phyloP scores from a whole-genome alignment of 768 basidiomycete species.

The Collybia sordida region DNA sequence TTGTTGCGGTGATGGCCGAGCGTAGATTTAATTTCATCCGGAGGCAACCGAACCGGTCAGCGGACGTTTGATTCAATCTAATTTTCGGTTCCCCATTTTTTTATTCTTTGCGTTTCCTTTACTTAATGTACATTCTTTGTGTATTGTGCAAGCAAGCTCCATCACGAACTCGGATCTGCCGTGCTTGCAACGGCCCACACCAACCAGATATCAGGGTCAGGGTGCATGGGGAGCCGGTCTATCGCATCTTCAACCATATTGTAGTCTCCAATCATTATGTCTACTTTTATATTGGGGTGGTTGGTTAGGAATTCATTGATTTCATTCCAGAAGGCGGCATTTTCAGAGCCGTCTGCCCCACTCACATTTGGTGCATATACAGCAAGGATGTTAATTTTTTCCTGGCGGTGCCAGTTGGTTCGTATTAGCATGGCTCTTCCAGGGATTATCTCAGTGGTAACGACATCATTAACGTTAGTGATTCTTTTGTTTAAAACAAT shows the following conservation, averaged over 20 bases:
- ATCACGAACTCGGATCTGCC: too few species aligned
- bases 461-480: constrained; percentile 12
- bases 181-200: too few species aligned
- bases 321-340: too few species aligned
- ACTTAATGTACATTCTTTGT: too few species aligned
- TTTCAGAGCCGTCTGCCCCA: constrained; percentile 8
- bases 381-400: constrained; percentile 23
- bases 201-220: too few species aligned
- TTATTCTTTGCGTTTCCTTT: too few species aligned
- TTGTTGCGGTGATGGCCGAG: too few species aligned
- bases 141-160: too few species aligned
- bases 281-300: constrained; percentile 15
- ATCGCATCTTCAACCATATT: constrained; percentile 37
- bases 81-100: too few species aligned
- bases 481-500: constrained; percentile 30
- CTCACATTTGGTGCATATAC: constrained; percentile 35
- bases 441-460: constrained; percentile 15
- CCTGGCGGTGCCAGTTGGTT: constrained; percentile 15
- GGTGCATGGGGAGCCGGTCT: constrained; percentile 28
- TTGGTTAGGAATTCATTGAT: constrained; percentile 8
- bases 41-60: too few species aligned
- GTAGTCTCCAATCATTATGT: constrained; percentile 38
- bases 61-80: too few species aligned
- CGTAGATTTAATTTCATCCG: too few species aligned
- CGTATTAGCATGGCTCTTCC: constrained; percentile 22